phyloP scores from a whole-genome alignment of 768 basidiomycete genomes.

The Auricularia cornea region DNA sequence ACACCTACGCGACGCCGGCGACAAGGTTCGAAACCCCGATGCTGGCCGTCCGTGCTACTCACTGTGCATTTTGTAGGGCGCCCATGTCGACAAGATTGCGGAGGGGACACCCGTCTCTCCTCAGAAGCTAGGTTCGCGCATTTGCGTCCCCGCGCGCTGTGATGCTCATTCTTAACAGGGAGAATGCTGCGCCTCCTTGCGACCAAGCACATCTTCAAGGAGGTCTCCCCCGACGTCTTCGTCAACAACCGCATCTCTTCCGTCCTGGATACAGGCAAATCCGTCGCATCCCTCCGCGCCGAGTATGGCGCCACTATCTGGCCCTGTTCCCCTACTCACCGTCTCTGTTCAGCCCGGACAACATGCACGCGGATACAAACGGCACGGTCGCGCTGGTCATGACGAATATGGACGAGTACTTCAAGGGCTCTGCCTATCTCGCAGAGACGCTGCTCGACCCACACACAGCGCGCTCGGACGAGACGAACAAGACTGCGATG shows the following conservation, averaged over 20 bases:
- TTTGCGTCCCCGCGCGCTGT: not conserved
- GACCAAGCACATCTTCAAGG: constrained; percentile 22
- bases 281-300: constrained; percentile 10
- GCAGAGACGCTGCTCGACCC: constrained; percentile 15
- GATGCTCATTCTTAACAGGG: constrained; percentile 10
- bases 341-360: constrained; percentile 1
- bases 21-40: constrained; percentile 7
- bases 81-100: constrained; percentile 18
- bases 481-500: constrained; percentile 19
- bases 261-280: constrained; percentile 13
- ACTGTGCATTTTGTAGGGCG: constrained; percentile 5
- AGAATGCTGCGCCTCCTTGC: constrained; percentile 21
- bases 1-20: constrained; percentile 57
- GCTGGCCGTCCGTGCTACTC: constrained; percentile 22
- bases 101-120: constrained; percentile 22
- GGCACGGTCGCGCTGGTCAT: constrained; percentile 17
- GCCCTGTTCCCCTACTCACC: constrained; percentile 17
- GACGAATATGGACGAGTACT: constrained; percentile 15
- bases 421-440: constrained; percentile 15
- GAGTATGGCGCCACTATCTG: not conserved
- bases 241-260: constrained; percentile 19
- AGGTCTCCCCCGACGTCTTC: constrained; percentile 24
- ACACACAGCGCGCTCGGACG: constrained; percentile 13
- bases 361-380: constrained; percentile 15
- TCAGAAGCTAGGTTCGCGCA: constrained; percentile 1